Base-by-base conservation (phyloP, 257 asterid species). In the Craterostigma plantagineum region DNA sequence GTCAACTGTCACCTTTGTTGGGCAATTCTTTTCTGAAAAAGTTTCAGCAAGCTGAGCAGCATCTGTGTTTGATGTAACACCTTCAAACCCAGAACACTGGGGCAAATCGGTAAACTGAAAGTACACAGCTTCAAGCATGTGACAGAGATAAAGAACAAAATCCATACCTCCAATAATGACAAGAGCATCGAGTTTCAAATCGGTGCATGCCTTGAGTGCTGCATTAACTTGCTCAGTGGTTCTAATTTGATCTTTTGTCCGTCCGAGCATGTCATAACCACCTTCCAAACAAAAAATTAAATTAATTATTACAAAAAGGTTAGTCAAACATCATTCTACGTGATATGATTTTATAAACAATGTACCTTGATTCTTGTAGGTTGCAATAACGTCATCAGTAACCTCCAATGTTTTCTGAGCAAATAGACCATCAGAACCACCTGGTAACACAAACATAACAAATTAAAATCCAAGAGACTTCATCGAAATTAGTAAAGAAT, bases 11-110 rank as follows among this genome's bases (percentile, higher is more conserved):
- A 80, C 96, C 73, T 77, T 90, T 16, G 99, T 83, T 9, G 59
- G 60, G 69, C 96, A 90, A 49, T 80, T 77, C 38, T 79, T 77
- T 53, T 79, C 92, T 0, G 94, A 94, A 72, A 83, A 80, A 11
- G 83, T 80, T 73, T 90, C 96, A 45, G 99, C 99, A 72, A 90
- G 96, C 56, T 83, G 92, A 53, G 96, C 92, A 58, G 96, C 96
- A 50, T 90, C 99, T 16, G 99, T 90, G 71, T 90, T 90, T 65
- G 99, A 90, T 45, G 96, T 77, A 54, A 90, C 99, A 36, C 99
- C 99, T 87, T 62, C 55, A 65, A 42, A 54, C 43, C 18, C 36
- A 58, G 52, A 52, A 14, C 40, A 10, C n/a, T 52, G 12, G 35
- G 35, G 48, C 38, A 51, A 18, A 46, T 72, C 16, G 72, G 45